Base-by-base conservation (phyloP, 768 basidiomycete genomes). In the Antrodiella citrinella region DNA sequence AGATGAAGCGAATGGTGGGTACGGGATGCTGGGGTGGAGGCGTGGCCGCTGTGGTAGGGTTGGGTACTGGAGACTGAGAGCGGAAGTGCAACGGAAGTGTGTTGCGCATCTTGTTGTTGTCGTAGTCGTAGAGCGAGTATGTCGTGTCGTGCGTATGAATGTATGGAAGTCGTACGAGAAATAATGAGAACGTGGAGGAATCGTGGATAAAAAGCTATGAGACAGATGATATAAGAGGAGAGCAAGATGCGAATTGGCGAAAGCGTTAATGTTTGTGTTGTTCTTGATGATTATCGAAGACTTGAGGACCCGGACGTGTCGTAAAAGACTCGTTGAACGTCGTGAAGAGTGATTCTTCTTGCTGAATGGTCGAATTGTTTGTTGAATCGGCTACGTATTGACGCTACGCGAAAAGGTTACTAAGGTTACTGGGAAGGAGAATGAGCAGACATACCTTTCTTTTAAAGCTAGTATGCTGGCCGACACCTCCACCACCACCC, bases 1-100 rank as follows among this genome's bases (percentile, higher is more conserved):
- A 72, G 55, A 80, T 79, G 58, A 88, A 76, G 41, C 83, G 75
- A 51, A 88, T 88, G 48, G 84, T 81, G 20, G 86, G 83, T 49
- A 72, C 56, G 24, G 49, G 58, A 35, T 35, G 30, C 24, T 64
- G 64, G 4, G 63, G 52, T 43, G 67, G 67, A 7, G 65, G 56
- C 3, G 55, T 47, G 1, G 63, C 56, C 51, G 52, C 18, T 24
- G 55, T 25, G 42, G 30, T 40, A 51, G 60, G 44, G 51, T 48
- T 30, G 51, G 48, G 18, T 18, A 51, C 49, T 30, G 48, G 47
- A n/a, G 57, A 53, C 41, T 43, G 41, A 13, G 60, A 48, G 51
- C 61, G 61, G 49, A 59, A 60, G 54, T 60, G 56, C 38, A 61
- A 52, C 44, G 62, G 59, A 19, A 59, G 45, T 11, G 58, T 56